Conservation (phyloP, 306 rosid species). For the Carpinus fangiana region DNA sequence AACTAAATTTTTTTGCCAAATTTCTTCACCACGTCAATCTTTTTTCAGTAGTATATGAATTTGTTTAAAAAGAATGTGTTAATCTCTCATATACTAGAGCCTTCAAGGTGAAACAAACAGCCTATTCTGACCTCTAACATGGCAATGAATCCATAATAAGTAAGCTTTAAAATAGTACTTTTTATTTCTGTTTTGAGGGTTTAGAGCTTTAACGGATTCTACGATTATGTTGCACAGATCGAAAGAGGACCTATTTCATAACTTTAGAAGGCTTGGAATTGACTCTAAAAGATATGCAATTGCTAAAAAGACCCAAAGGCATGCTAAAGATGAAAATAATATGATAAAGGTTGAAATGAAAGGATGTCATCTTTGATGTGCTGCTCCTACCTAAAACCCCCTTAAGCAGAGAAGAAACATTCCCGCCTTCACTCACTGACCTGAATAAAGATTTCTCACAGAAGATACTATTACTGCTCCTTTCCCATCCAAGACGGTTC, state of each 20-base stretch:
- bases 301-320: background rate
- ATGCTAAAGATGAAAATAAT: background rate
- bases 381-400: background rate
- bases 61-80: background rate
- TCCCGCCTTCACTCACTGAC: background rate
- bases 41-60: background rate
- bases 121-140: background rate
- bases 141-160: background rate
- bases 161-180: background rate
- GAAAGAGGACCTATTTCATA: background rate
- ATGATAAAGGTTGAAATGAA: background rate
- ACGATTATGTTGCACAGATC: background rate
- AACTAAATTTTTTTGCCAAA: background rate
- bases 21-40: background rate
- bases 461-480: background rate
- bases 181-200: background rate
- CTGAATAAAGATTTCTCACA: background rate
- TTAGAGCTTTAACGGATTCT: background rate
- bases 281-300: background rate
- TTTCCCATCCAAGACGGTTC: background rate
- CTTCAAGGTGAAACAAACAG: background rate
- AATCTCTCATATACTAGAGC: background rate
- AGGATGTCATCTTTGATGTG: constrained; percentile 3
- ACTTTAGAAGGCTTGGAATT: background rate
- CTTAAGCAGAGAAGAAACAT: background rate